Evolutionary conservation across 2,329 filamentous ascomycete genomes (phyloP).

Genomic region (Thelonectria olida): DNA sequence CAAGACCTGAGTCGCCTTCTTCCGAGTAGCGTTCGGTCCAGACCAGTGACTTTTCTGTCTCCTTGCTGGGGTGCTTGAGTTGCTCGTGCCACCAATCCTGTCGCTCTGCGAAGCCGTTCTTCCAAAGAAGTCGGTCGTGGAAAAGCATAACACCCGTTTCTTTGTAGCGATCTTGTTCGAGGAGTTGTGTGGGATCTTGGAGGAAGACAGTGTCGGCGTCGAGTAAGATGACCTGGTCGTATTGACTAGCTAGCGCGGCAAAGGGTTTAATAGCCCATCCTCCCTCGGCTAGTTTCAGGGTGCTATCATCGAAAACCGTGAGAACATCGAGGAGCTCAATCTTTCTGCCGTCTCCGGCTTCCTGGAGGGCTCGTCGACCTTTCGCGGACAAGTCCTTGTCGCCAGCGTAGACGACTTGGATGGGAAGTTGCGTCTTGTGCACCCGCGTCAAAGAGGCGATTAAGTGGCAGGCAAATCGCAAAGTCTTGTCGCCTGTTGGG

Average conservation of each 20-base stretch:
- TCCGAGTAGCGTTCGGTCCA: slow-evolving; percentile 53
- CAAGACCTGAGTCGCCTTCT: slow-evolving; percentile 53
- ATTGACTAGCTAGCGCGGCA: slow-evolving; percentile 47
- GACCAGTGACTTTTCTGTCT: slow-evolving; percentile 46
- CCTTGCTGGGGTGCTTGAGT: slow-evolving; percentile 46
- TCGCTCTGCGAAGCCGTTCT: slow-evolving; percentile 44
- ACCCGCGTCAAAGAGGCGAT: slow-evolving; percentile 44
- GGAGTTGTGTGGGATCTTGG: slow-evolving; percentile 46
- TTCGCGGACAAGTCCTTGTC: slow-evolving; percentile 41
- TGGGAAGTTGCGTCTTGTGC: slow-evolving; percentile 44
- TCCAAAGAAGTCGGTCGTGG: slow-evolving; percentile 53
- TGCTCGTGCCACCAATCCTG: slow-evolving; percentile 51
- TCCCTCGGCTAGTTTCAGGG: slow-evolving; percentile 40
- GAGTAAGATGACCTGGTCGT: slow-evolving; percentile 49
- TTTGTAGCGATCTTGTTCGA: slow-evolving; percentile 43
- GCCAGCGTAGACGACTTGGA: slow-evolving; percentile 50
- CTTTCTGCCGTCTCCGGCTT: slow-evolving; percentile 22
- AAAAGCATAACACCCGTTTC: slow-evolving; percentile 49
- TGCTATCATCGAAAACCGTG: slow-evolving; percentile 45
- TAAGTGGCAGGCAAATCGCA: slow-evolving; percentile 49
- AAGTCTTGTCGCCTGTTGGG: slow-evolving; percentile 41
- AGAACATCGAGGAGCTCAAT: slow-evolving; percentile 47
- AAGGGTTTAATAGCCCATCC: slow-evolving; percentile 55
- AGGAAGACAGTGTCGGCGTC: slow-evolving; percentile 53
- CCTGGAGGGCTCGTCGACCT: slow-evolving; percentile 38